phyloP scores from a whole-genome alignment of 2,329 filamentous ascomycete genomes.

The Neophaeococcomyces aloes region DNA sequence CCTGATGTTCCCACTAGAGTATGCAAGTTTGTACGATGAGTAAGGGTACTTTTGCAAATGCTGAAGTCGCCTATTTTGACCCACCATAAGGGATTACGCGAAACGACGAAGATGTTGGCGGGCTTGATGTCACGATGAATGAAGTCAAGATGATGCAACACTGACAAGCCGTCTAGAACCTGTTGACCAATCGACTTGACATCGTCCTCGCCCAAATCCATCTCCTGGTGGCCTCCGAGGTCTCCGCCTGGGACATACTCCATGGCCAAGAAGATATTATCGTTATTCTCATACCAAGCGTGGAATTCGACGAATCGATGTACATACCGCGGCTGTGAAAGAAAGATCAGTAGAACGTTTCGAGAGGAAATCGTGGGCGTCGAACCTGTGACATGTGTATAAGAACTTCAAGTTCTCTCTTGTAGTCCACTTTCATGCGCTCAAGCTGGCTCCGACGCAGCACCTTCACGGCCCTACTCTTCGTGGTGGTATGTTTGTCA shows the following conservation, averaged over 20 bases:
- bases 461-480: conserved; percentile 10
- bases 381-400: conserved; percentile 7
- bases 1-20: too few relatives aligned
- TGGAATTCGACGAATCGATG: conserved; percentile 25
- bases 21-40: too few relatives aligned
- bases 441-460: neutral
- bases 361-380: neutral
- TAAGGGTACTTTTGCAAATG: conserved; percentile 23
- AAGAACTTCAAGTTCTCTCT: conserved; percentile 8
- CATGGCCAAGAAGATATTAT: conserved; percentile 29
- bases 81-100: conserved; percentile 26
- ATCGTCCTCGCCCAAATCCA: conserved; percentile 9
- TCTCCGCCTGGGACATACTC: conserved; percentile 30
- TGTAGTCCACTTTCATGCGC: conserved; percentile 7
- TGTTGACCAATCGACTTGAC: conserved; percentile 19
- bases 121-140: conserved; percentile 32
- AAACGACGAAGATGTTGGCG: conserved; percentile 27
- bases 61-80: conserved; percentile 34
- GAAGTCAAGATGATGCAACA: conserved; percentile 29
- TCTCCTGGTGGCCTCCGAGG: conserved; percentile 24
- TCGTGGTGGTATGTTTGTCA: neutral
- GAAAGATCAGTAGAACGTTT: neutral
- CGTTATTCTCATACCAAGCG: conserved; percentile 29
- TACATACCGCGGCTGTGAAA: conserved; percentile 11
- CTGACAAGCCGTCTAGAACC: conserved; percentile 26